Evolutionary conservation across 495 filamentous ascomycete species (phyloP).

Genomic region (Hapsidospora chrysogenum): DNA sequence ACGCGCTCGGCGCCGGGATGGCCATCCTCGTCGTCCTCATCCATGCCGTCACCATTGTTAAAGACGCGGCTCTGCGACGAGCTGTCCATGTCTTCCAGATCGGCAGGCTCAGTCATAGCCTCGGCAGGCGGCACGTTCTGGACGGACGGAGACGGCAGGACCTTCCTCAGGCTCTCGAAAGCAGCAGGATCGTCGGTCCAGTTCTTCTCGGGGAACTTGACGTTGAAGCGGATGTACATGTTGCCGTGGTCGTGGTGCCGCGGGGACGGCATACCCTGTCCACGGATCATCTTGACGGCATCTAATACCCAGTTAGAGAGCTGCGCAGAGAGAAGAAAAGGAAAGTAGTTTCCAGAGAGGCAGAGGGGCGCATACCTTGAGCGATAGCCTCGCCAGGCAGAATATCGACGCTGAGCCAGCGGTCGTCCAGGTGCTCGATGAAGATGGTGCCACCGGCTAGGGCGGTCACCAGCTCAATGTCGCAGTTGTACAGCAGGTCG

Average conservation of each 20-base stretch:
- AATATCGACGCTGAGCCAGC: constrained; percentile 87
- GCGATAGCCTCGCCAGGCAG: constrained; percentile 83
- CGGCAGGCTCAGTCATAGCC: constrained; percentile 67
- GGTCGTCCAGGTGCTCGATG: constrained; percentile 92
- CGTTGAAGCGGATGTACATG: constrained; percentile 91
- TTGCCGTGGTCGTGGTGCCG: constrained; percentile 94
- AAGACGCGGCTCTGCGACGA: constrained; percentile 57
- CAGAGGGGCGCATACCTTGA: constrained; percentile 49
- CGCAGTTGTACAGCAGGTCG: constrained; percentile 86
- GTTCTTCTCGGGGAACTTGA: constrained; percentile 76
- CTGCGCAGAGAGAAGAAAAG: not conserved
- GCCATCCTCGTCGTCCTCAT: constrained; percentile 75
- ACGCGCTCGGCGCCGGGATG: constrained; percentile 79
- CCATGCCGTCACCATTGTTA: constrained; percentile 34
- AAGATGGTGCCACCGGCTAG: constrained; percentile 76
- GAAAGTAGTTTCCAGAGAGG: not conserved
- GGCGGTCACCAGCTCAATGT: constrained; percentile 92
- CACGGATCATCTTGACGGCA: constrained; percentile 81
- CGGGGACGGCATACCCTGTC: constrained; percentile 95
- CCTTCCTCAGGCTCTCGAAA: constrained; percentile 54
- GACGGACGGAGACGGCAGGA: constrained; percentile 56
- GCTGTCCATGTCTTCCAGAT: constrained; percentile 73
- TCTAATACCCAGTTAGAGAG: constrained; percentile 31
- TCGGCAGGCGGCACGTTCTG: constrained; percentile 50
- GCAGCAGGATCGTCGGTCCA: constrained; percentile 37